Evolutionary conservation across 225 moss, liverwort and hornwort genomes (phyloP).

Genomic region (Marchantia polymorpha): DNA sequence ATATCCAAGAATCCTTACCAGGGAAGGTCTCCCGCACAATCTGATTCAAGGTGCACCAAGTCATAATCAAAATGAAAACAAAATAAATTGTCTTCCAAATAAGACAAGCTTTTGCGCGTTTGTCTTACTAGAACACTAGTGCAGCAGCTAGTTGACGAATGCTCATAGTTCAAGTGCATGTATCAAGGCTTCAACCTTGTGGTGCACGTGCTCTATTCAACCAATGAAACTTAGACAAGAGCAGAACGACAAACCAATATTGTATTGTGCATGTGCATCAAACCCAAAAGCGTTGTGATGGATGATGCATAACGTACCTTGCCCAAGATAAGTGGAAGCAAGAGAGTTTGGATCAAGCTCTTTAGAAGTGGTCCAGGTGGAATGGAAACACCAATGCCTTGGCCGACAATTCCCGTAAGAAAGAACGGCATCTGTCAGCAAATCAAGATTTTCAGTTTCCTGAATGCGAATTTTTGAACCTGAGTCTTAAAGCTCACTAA

Average conservation of each 20-base stretch:
- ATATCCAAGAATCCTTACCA: constrained; percentile 27
- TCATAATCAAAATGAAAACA: not conserved
- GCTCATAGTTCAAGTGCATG: no score
- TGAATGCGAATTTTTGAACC: not conserved
- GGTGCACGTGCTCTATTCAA: no score
- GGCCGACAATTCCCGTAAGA: constrained; percentile 66
- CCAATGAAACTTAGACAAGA: not conserved
- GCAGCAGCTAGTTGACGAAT: no score
- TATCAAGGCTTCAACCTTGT: no score
- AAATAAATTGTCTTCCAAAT: no score
- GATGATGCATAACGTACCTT: constrained; percentile 48
- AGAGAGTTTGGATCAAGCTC: constrained; percentile 66
- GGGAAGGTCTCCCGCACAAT: constrained; percentile 48
- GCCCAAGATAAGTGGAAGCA: constrained; percentile 79
- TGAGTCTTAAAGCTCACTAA: not conserved
- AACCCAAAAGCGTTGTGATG: not conserved
- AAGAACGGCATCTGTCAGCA: constrained; percentile 78
- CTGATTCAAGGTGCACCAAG: constrained; percentile 20
- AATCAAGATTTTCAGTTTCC: not conserved
- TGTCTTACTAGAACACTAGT: no score
- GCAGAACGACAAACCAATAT: not conserved
- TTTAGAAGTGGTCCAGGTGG: constrained; percentile 72
- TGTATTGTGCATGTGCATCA: no score
- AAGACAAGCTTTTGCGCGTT: no score
- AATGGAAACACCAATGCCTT: constrained; percentile 60